phyloP scores from a whole-genome alignment of 805 yeast genomes.

The Starmerella cellae region DNA sequence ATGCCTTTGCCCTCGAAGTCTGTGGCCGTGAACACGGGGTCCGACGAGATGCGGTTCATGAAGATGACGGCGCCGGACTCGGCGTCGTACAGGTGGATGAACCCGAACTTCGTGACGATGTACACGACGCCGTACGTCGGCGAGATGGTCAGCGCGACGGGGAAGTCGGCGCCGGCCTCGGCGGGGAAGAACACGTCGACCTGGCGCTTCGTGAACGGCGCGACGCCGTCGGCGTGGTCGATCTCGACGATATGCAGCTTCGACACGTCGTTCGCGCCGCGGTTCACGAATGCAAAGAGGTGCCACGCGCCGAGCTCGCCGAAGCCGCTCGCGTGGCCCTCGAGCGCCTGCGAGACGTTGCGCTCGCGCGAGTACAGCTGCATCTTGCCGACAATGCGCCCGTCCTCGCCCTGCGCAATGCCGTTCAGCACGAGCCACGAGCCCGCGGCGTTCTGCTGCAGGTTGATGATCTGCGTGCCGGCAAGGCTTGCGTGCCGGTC shows the following conservation, averaged over 20 bases:
- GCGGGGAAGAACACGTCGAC: constrained; percentile 94
- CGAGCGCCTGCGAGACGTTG: constrained; percentile 89
- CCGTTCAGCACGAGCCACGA: constrained; percentile 96
- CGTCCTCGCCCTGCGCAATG: constrained; percentile 73
- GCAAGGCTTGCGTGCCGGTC: constrained; percentile 65
- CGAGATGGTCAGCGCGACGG: constrained; percentile 79
- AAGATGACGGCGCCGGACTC: constrained; percentile 87
- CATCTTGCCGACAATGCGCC: constrained; percentile 89
- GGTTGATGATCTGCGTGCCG: constrained; percentile 79
- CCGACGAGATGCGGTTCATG: constrained; percentile 91
- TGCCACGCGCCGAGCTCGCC: constrained; percentile 60
- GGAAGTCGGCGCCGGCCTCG: constrained; percentile 92
- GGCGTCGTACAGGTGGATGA: constrained; percentile 86
- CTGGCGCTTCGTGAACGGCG: constrained; percentile 75
- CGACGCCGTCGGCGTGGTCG: constrained; percentile 76
- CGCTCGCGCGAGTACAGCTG: constrained; percentile 82
- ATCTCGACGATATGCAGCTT: constrained; percentile 88
- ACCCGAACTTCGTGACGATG: constrained; percentile 87
- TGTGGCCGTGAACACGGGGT: constrained; percentile 88
- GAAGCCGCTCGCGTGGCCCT: constrained; percentile 92
- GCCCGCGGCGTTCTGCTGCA: constrained; percentile 62
- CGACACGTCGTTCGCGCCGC: constrained; percentile 61
- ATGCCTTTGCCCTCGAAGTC: constrained; percentile 65
- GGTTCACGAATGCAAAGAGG: constrained; percentile 85
- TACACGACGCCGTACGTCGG: constrained; percentile 76